Evolutionary conservation across 2,329 filamentous ascomycete genomes (phyloP).

Genomic region (Venturia oleaginea): DNA sequence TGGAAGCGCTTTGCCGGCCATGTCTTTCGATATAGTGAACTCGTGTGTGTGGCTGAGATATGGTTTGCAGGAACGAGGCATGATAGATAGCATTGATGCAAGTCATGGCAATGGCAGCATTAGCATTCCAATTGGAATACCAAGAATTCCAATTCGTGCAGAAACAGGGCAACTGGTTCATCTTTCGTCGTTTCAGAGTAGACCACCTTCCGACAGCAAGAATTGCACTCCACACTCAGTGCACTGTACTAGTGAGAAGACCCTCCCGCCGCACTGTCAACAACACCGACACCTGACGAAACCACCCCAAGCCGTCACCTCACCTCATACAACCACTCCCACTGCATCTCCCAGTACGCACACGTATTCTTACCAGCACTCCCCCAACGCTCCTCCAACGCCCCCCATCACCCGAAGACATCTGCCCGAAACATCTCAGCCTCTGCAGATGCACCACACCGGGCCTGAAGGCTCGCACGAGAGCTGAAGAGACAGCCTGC

Average conservation of each 20-base stretch:
- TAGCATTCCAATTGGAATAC: background rate
- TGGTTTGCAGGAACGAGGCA: background rate
- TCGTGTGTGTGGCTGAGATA: background rate
- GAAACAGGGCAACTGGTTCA: background rate
- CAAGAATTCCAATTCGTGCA: background rate
- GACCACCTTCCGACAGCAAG: background rate
- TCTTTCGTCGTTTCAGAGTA: background rate
- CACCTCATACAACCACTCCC: background rate
- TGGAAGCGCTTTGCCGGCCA: background rate
- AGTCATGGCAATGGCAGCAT: background rate
- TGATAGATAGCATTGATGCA: background rate
- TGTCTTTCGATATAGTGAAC: background rate
- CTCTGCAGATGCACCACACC: conserved; percentile 5
- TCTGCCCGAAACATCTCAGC: background rate
- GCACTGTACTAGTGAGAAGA: background rate
- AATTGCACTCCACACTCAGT: too few species aligned
- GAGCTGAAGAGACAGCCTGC: background rate
- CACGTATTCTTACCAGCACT: background rate
- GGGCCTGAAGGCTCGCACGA: background rate
- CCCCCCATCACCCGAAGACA: background rate
- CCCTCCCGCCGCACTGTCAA: too few species aligned
- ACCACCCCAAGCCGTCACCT: too few species aligned
- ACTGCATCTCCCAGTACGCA: background rate
- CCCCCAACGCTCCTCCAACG: background rate
- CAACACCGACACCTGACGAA: background rate